A percentile compares a stretch with the other conserved stretches of the same genome.
Evolutionary conservation across 2,329 filamentous ascomycete species (phyloP).

Genomic region (Ophiosphaerella narmari): DNA sequence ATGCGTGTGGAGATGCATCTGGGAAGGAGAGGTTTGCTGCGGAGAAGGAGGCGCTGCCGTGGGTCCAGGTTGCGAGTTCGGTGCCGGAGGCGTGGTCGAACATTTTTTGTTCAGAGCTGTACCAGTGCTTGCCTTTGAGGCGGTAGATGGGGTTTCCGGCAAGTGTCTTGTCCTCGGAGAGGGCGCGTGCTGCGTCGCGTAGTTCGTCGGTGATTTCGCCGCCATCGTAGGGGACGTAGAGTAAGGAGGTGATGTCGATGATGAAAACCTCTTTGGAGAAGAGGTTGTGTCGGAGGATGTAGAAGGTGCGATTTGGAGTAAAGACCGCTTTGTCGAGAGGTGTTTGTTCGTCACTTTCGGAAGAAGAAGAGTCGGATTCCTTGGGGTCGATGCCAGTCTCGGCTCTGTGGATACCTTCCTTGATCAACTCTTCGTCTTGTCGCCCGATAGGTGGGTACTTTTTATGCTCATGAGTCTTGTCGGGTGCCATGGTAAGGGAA

Average conservation of each 20-base stretch:
- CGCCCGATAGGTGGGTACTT: neutral
- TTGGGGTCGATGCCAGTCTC: neutral
- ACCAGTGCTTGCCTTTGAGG: conserved; percentile 6
- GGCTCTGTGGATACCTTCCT: conserved; percentile 2
- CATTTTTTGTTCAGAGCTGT: conserved; percentile 1
- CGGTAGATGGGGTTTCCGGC: conserved; percentile 3
- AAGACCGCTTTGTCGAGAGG: neutral
- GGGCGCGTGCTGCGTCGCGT: conserved; percentile 3
- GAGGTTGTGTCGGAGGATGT: conserved; percentile 7
- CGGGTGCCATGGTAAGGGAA: neutral
- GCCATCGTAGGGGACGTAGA: neutral
- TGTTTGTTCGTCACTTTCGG: neutral
- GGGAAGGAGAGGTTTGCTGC: conserved; percentile 2
- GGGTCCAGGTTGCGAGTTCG: conserved; percentile 6
- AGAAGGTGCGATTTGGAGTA: conserved; percentile 3
- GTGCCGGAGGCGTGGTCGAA: neutral
- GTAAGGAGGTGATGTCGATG: conserved; percentile 5
- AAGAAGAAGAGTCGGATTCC: neutral
- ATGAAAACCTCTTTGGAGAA: conserved; percentile 6
- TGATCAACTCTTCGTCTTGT: conserved; percentile 3
- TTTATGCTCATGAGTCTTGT: neutral
- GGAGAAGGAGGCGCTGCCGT: neutral
- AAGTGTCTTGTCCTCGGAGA: conserved; percentile 1
- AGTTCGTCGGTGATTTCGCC: conserved; percentile 6
- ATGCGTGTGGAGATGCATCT: neutral